A percentile compares a stretch with the other conserved stretches of the same genome.
Evolutionary conservation across 331 rosid genomes (phyloP).

Genomic region (Quercus tomentella): DNA sequence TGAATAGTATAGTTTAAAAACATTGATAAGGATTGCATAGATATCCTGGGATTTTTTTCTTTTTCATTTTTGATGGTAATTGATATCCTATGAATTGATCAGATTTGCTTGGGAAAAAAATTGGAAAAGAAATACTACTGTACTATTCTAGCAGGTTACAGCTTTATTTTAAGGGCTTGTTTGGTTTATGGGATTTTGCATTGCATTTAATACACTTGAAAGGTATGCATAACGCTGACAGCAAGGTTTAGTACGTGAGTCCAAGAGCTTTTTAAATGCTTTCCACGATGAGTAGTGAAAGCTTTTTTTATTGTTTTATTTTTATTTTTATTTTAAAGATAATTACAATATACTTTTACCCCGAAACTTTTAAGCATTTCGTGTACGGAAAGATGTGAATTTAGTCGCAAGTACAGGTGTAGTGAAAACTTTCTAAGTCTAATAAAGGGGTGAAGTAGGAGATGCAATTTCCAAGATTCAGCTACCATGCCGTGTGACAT

Average conservation of each 20-base stretch:
- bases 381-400: fast-evolving
- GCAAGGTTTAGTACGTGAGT: neutral
- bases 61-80: too few relatives aligned
- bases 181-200: neutral
- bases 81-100: too few relatives aligned
- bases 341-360: too few relatives aligned
- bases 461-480: neutral
- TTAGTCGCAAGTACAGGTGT: too few relatives aligned
- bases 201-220: neutral
- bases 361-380: too few relatives aligned
- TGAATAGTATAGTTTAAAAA: neutral
- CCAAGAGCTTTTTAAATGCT: neutral
- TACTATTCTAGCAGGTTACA: too few relatives aligned
- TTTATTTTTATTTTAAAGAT: too few relatives aligned
- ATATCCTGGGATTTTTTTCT: neutral
- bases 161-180: neutral
- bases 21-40: neutral
- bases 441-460: neutral
- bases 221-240: too few relatives aligned
- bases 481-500: neutral
- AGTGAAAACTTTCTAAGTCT: too few relatives aligned
- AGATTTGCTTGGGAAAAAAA: neutral
- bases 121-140: too few relatives aligned
- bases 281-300: neutral
- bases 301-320: too few relatives aligned